A percentile compares a stretch with the other conserved stretches of the same genome.
Evolutionary conservation across 148 eudicot species (phyloP).

Genomic region (Chenopodium berlandieri): DNA sequence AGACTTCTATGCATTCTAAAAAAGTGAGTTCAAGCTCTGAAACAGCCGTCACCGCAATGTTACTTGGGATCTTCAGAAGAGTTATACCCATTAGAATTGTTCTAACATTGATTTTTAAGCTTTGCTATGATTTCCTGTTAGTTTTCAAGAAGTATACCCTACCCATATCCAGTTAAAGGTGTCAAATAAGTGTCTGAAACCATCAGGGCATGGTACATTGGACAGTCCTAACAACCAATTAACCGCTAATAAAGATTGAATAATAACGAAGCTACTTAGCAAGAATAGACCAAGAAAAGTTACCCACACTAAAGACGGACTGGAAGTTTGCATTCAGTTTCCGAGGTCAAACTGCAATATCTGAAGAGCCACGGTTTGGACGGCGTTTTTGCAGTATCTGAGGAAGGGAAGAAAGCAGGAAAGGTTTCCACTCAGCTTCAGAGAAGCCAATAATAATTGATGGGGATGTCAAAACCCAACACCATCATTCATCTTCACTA

Average conservation of each 20-base stretch:
- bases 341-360: slow-evolving; percentile 21
- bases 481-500: slow-evolving; percentile 7
- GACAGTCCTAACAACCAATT: background rate
- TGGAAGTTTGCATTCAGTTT: slow-evolving; percentile 23
- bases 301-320: slow-evolving; percentile 33
- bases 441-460: background rate
- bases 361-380: slow-evolving; percentile 1
- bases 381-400: slow-evolving; percentile 2
- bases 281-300: slow-evolving; percentile 23
- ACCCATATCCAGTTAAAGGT: background rate
- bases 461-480: background rate
- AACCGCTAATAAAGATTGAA: background rate
- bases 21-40: slow-evolving; percentile 17
- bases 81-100: background rate
- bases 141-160: background rate
- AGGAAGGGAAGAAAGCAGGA: background rate
- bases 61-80: slow-evolving; percentile 7
- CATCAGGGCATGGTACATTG: background rate
- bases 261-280: slow-evolving; percentile 14
- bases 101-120: background rate
- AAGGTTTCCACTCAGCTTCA: slow-evolving; percentile 1
- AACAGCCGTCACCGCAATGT: slow-evolving; percentile 12
- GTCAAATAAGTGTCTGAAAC: background rate
- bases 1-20: slow-evolving; percentile 19
- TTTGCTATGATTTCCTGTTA: background rate